Evolutionary conservation across 176 grass and related monocot species (phyloP).

Genomic region (Triticum timopheevii): DNA sequence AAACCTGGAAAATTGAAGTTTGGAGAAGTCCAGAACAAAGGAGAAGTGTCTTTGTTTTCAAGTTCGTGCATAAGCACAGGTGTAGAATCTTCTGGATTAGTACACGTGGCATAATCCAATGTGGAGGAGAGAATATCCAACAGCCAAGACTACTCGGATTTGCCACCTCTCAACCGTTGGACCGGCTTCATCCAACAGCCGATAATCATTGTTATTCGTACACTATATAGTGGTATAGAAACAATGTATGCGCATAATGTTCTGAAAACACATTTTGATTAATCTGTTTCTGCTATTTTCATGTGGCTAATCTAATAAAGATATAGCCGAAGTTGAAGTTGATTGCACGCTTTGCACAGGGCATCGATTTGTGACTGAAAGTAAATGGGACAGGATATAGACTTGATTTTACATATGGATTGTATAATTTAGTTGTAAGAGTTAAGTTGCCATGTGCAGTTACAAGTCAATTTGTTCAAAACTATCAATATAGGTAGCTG

Average conservation of each 20-base stretch:
- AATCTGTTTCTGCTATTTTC: not conserved
- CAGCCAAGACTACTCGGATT: too few species aligned
- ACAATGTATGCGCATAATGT: not conserved
- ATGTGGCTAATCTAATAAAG: not conserved
- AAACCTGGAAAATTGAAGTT: too few species aligned
- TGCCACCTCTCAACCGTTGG: too few species aligned
- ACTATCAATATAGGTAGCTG: not conserved
- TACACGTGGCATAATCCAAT: too few species aligned
- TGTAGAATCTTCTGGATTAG: too few species aligned
- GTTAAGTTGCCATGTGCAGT: not conserved
- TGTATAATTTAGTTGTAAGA: not conserved
- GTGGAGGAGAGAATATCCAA: too few species aligned
- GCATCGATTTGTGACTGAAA: not conserved
- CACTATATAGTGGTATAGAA: too few species aligned
- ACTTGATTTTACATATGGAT: not conserved
- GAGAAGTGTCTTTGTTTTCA: too few species aligned
- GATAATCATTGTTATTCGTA: too few species aligned
- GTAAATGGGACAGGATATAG: not conserved
- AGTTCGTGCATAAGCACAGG: too few species aligned
- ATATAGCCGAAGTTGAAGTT: not conserved
- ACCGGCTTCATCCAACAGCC: too few species aligned
- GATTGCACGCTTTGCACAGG: not conserved
- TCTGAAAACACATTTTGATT: not conserved
- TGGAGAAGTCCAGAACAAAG: too few species aligned
- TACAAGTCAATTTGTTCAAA: slow-evolving; percentile 1